Evolutionary conservation across 2,329 filamentous ascomycete species (phyloP), one percentile per base, ranked within the genome.

Genomic region (Orbilia quercus): DNA sequence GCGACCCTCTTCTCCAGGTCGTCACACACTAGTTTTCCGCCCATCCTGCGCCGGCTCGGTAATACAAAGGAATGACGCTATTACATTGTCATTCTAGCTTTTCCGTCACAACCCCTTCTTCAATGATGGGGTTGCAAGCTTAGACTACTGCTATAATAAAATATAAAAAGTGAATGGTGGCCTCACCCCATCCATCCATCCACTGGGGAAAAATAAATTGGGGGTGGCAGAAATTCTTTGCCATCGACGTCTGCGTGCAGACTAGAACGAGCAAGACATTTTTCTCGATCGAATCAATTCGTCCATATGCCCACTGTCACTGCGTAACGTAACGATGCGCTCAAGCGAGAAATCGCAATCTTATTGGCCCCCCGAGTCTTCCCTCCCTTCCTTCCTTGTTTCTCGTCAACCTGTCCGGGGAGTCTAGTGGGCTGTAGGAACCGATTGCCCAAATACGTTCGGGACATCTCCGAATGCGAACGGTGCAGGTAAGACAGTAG

Each of bases 401-500:
- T 31, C 9, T 31, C 28, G 28, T 31, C 28, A 31, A 31, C 28
- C 28, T 31, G 5, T 9, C 28, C 5, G 28, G 28, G 28, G 28
- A 5, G 9, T 31, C 5, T 31, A n/a, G 28, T 31, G 28, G 28
- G 28, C 28, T 31, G 28, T 31, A 31, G 28, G 28, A 31, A 45
- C 28, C 12, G n/a, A 16, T 5, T 7, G 18, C 34, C 23, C n/a
- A 40, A 40, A 53, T n/a, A 28, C 57, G 20, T 25, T 73, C 69
- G 69, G 69, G 69, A 54, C 69, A 66, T 73, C 69, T 66, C 69
- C 69, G 69, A 66, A 73, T 31, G 60, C 60, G 54, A 66, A 73
- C 60, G 69, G 69, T n/a, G 48, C 48, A 63, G 45, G 58, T 71
- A 58, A 69, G 48, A 69, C 64, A 67, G 28, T 60, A 23, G 64